These are phyloP conservation scores for Rhodocollybia butyracea DNA, from an alignment of 768 basidiomycete genomes.

Conservation along the genomic window DNA sequence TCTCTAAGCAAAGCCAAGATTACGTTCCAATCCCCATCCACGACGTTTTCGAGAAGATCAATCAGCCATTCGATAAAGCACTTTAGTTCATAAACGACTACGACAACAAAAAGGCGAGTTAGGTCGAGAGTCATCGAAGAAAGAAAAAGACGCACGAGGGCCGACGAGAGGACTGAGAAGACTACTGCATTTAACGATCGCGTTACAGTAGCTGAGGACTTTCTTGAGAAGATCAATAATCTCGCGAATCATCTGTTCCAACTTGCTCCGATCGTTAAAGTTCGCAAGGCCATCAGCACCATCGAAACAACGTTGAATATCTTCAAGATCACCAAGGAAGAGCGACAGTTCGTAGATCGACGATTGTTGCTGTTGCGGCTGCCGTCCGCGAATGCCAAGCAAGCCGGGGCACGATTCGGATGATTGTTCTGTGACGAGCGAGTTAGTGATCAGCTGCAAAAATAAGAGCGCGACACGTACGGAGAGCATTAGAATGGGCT, in stretches of 20 bases:
- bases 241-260: conserved; percentile 50
- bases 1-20: conserved; percentile 33
- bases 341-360: background rate
- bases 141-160: conserved; percentile 38
- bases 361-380: background rate
- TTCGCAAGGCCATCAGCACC: conserved; percentile 49
- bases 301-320: conserved; percentile 28
- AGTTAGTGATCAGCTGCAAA: background rate
- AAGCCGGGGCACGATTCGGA: background rate
- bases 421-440: background rate
- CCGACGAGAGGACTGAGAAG: conserved; percentile 48
- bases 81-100: conserved; percentile 61
- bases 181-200: conserved; percentile 37
- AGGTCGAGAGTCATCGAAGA: conserved; percentile 1
- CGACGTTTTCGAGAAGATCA: conserved; percentile 43
- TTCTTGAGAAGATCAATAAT: conserved; percentile 48
- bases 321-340: conserved; percentile 29
- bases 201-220: conserved; percentile 28
- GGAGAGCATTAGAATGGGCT: background rate
- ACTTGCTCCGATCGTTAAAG: conserved; percentile 39
- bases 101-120: background rate
- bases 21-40: conserved; percentile 43
- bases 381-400: too few relatives aligned
- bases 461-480: background rate
- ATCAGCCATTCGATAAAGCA: conserved; percentile 53